Evolutionary conservation across 371 early-diverging fungal genomes (phyloP).

Genomic region (Syncephalastrum racemosum): DNA sequence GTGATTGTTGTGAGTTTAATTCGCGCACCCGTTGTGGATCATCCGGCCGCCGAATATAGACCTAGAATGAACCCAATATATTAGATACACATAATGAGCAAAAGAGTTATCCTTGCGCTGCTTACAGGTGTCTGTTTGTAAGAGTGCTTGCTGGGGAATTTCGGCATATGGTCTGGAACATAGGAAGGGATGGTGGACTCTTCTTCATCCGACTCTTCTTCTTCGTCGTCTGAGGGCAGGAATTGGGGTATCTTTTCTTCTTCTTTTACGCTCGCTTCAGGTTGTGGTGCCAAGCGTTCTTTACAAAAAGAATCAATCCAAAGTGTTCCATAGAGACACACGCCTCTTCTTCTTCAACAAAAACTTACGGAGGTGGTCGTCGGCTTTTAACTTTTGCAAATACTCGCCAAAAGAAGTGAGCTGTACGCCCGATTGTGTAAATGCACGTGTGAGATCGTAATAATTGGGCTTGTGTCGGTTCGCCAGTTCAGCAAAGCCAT

Average conservation of each 20-base stretch:
- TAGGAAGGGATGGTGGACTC: conserved; percentile 32
- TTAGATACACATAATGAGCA: neutral
- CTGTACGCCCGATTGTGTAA: conserved; percentile 36
- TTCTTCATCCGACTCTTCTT: conserved; percentile 36
- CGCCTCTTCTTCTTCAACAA: neutral
- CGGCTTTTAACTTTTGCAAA: conserved; percentile 15
- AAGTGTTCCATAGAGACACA: neutral
- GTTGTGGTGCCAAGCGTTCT: neutral
- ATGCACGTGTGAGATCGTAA: conserved; percentile 50
- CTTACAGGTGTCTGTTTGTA: conserved; percentile 63
- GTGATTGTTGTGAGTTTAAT: conserved; percentile 61
- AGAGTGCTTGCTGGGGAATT: conserved; percentile 62
- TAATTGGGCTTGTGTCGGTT: conserved; percentile 55
- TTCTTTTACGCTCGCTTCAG: neutral
- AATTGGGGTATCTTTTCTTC: conserved; percentile 34
- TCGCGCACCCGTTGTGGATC: conserved; percentile 63
- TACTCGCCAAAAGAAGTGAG: conserved; percentile 37
- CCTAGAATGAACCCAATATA: conserved; percentile 25
- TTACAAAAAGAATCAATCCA: neutral
- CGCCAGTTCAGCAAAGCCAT: conserved; percentile 53
- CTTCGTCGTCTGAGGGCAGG: conserved; percentile 48
- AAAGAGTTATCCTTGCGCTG: neutral
- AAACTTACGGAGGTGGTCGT: conserved; percentile 14
- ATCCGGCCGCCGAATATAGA: conserved; percentile 58
- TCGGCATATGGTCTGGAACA: conserved; percentile 55